Evolutionary conservation across 2,329 filamentous ascomycete species (phyloP).

Genomic region (Sclerotinia spermophila): DNA sequence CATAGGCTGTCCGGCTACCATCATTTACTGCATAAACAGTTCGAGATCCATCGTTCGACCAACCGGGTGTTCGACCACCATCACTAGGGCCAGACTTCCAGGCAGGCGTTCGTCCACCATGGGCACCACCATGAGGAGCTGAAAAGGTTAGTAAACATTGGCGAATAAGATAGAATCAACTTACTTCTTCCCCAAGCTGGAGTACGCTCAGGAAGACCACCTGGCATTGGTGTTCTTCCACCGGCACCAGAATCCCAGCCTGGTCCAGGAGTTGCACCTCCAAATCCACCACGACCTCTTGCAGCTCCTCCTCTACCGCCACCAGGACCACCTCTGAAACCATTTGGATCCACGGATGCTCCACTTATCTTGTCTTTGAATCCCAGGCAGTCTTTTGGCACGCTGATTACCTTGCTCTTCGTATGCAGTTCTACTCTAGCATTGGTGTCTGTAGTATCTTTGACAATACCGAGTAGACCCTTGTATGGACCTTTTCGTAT

Average conservation of each 20-base stretch:
- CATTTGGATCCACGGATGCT: constrained; percentile 67
- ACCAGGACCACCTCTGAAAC: constrained; percentile 32
- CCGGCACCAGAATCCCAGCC: constrained; percentile 51
- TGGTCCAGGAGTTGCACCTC: constrained; percentile 46
- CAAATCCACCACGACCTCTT: constrained; percentile 44
- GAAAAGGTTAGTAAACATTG: constrained; percentile 12
- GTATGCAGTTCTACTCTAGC: constrained; percentile 92
- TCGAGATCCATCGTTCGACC: constrained; percentile 60
- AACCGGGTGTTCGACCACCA: constrained; percentile 62
- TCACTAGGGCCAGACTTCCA: constrained; percentile 52
- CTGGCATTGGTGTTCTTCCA: constrained; percentile 65
- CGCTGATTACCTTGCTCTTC: constrained; percentile 85
- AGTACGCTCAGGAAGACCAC: constrained; percentile 60
- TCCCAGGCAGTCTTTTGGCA: constrained; percentile 75
- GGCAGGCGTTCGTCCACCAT: constrained; percentile 59
- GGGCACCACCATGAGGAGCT: constrained; percentile 54
- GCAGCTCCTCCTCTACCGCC: constrained; percentile 39
- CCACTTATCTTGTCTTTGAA: constrained; percentile 84
- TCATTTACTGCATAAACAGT: constrained; percentile 64
- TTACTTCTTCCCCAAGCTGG: constrained; percentile 73
- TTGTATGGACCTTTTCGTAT: constrained; percentile 88
- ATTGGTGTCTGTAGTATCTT: constrained; percentile 82
- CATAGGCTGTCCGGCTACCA: constrained; percentile 69
- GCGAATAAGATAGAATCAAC: constrained; percentile 35
- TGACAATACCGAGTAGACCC: constrained; percentile 89